Evolutionary conservation across 192 early-diverging fungal species (phyloP).

Genomic region (Lobulomyces angularis): DNA sequence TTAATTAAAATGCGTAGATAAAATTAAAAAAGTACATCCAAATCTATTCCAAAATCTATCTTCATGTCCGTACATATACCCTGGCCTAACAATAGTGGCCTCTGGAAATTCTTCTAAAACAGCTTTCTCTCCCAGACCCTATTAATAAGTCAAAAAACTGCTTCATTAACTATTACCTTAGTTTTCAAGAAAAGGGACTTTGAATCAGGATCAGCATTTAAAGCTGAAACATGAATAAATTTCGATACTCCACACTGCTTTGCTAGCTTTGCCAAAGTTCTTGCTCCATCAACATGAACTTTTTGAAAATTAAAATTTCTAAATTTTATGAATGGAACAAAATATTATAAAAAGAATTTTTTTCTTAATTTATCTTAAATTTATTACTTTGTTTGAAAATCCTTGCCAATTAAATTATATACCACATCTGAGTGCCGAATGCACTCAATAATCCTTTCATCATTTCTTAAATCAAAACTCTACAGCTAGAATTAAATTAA

Average conservation of each 20-base stretch:
- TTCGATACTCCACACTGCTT: conserved; percentile 69
- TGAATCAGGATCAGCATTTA: conserved; percentile 68
- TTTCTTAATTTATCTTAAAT: not conserved
- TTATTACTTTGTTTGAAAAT: conserved; percentile 71
- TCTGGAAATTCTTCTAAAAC: conserved; percentile 82
- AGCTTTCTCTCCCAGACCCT: conserved; percentile 81
- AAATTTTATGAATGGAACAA: not conserved
- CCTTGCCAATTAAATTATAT: conserved; percentile 86
- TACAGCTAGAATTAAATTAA: conserved; percentile 8
- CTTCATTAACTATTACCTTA: conserved; percentile 48
- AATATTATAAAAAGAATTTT: not conserved
- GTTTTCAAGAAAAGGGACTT: conserved; percentile 64
- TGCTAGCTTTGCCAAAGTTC: conserved; percentile 63
- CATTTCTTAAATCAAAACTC: conserved; percentile 85
- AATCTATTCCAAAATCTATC: conserved; percentile 87
- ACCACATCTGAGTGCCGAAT: conserved; percentile 90
- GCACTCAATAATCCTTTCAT: conserved; percentile 64
- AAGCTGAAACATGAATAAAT: conserved; percentile 78
- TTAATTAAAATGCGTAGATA: conserved; percentile 9
- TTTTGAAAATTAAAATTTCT: conserved; percentile 82
- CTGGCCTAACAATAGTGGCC: conserved; percentile 86
- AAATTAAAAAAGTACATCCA: conserved; percentile 39
- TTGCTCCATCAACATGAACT: conserved; percentile 75
- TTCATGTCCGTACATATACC: conserved; percentile 79
- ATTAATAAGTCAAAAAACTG: not conserved